A percentile compares a stretch with the other conserved stretches of the same genome.
Conservation (phyloP, 2,329 filamentous ascomycete genomes). For the Hypocreales sp. region DNA sequence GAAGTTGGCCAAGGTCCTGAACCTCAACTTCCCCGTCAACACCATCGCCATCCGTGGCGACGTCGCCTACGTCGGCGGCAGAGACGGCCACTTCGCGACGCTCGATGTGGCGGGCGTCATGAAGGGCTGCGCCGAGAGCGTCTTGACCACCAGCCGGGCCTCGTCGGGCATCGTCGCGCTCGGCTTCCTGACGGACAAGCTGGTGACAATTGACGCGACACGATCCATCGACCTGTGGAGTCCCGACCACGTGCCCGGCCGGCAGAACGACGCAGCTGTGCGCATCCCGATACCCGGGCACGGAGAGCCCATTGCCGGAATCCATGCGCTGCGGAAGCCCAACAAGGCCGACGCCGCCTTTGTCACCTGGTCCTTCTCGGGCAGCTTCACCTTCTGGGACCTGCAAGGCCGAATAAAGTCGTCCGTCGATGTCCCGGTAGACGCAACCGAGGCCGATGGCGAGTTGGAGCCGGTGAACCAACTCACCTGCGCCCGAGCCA, state of each 20-base stretch:
- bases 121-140: slow-evolving; percentile 20
- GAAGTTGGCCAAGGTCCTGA: slow-evolving; percentile 50
- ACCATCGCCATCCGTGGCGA: slow-evolving; percentile 48
- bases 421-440: slow-evolving; percentile 52
- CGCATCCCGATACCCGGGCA: slow-evolving; percentile 45
- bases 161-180: slow-evolving; percentile 44
- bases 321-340: slow-evolving; percentile 45
- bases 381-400: slow-evolving; percentile 72
- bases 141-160: slow-evolving; percentile 22
- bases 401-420: slow-evolving; percentile 52
- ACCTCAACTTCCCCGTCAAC: slow-evolving; percentile 50
- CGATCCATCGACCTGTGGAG: slow-evolving; percentile 59
- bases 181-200: slow-evolving; percentile 48
- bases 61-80: slow-evolving; percentile 53
- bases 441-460: slow-evolving; percentile 35
- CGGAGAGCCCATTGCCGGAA: slow-evolving; percentile 54
- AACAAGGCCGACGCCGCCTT: slow-evolving; percentile 56
- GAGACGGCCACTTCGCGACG: slow-evolving; percentile 41
- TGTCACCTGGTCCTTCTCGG: slow-evolving; percentile 76
- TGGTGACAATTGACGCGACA: slow-evolving; percentile 62
- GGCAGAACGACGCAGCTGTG: slow-evolving; percentile 19
- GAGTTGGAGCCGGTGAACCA: slow-evolving; percentile 42
- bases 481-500: slow-evolving; percentile 42
- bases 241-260: slow-evolving; percentile 25
- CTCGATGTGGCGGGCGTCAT: slow-evolving; percentile 35